Evolutionary conservation across 1,284 basidiomycete species (phyloP), one percentile per base, ranked within the genome.

Genomic region (Pseudozyma sp.): DNA sequence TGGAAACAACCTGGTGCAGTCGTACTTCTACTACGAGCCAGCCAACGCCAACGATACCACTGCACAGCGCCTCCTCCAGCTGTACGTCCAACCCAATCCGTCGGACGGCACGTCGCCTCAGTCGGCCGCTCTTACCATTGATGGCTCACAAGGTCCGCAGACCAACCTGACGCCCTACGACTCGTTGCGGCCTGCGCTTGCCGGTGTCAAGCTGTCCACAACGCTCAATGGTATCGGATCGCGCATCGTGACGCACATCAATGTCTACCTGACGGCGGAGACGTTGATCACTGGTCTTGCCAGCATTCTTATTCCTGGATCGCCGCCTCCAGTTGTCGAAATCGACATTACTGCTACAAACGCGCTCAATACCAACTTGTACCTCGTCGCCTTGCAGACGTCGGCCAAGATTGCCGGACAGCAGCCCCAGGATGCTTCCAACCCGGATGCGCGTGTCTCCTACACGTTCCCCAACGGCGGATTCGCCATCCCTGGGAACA

Each of bases 1-100:
- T 0, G 91, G 91, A 56, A 81, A 86, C 62, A 91, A 92, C 73
- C 76, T 78, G 3, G 79, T 90, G 25, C 60, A 86, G 0, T 86
- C 90, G 6, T 89, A 91, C 78, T 92, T 92, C 87, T 90, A 88
- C 67, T 93, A 92, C 77, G 84, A 87, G 71, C 91, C 92, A 0
- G 86, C 86, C 9, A 85, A 91, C 82, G 87, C 89, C 10, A 91
- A 91, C 75, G 89, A 92, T 74, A 90, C 90, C 3, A 85, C 86
- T 16, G 91, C 91, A 1, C 89, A 90, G 83, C 49, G 54, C 25
- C 60, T 86, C 63, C 66, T 86, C 5, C 55, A 66, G 25, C 66
- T 58, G 52, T 86, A 85, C 70, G 58, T 85, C 9, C 72, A 79
- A 61, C 78, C 81, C 1, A 48, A 59, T 34, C 21, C 45, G 52